A percentile compares a stretch with the other conserved stretches of the same genome.
phyloP scores from a whole-genome alignment of 1,284 basidiomycete species.

The Uromyces viciae-fabae region DNA sequence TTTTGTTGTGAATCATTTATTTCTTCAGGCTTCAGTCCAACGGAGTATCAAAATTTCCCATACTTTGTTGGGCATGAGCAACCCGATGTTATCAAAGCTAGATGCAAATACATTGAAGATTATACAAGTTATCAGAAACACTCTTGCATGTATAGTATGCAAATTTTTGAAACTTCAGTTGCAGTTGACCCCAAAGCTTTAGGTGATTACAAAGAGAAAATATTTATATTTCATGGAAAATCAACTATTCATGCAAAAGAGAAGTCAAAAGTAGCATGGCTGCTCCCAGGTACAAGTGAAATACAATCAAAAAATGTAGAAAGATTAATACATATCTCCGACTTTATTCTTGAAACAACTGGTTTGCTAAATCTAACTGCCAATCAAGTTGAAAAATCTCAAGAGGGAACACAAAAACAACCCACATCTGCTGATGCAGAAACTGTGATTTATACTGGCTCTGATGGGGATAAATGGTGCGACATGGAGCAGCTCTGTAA shows the following conservation, averaged over 20 bases:
- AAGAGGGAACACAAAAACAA: too few relatives aligned
- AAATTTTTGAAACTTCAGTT: neutral
- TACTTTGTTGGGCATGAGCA: neutral
- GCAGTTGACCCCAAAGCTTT: neutral
- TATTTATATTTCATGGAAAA: neutral
- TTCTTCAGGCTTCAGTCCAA: neutral
- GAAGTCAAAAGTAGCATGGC: neutral
- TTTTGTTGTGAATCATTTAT: too few relatives aligned
- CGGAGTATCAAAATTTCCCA: neutral
- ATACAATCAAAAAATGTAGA: neutral
- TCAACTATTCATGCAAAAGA: neutral
- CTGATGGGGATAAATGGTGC: too few relatives aligned
- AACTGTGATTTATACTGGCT: too few relatives aligned
- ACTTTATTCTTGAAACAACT: neutral
- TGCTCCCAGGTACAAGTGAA: neutral
- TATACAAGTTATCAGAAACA: neutral
- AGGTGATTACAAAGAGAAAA: neutral
- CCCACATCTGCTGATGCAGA: too few relatives aligned
- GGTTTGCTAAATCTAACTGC: too few relatives aligned
- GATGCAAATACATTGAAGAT: neutral
- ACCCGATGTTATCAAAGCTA: neutral
- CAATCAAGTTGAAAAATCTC: too few relatives aligned
- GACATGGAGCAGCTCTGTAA: too few relatives aligned
- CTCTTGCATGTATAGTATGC: neutral
- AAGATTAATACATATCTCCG: neutral